Base-by-base conservation (phyloP, 495 filamentous ascomycete species). In the Daldinia bambusicola region DNA sequence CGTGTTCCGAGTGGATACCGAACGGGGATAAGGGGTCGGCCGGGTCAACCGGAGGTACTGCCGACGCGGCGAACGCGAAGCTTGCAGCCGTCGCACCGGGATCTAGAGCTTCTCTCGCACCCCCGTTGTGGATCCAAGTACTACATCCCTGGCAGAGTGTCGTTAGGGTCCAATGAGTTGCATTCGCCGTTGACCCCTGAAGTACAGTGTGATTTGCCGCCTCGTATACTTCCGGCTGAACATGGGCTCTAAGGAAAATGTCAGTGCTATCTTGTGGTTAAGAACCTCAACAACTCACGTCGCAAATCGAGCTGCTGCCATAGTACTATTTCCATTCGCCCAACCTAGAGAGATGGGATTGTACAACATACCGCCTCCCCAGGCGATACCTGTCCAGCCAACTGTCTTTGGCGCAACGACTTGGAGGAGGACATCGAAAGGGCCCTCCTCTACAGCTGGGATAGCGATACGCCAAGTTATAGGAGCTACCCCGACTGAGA, bases 331-430 rank as follows among this genome's bases (percentile, higher is more conserved):
- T 0, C 81, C 81, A 66, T 86, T 82, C 14, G 79, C 73, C 81
- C 83, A 87, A 0, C 62, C 80, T 0, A 87, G 72, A 0, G 81
- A 80, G 41, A 87, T 76, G 10, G 84, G 84, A 66, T 86, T 85
- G 40, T 76, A 77, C 12, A 76, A 68, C 84, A 87, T 87, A 59
- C 77, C 81, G 8, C 84, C 84, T 20, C 81, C 84, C 83, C 82
- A 85, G 1, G 80, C 80, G 14, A 87, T 41, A 6, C 78, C 83
- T 0, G 78, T 80, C 84, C 84, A 87, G 20, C 80, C 83, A 2
- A 78, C 77, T 12, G 69, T 41, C 6, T 78, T 74, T 0, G 80
- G 80, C 12, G 83, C 83, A 18, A 82, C 76, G 16, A 87, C 73
- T 66, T 83, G 81, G 56, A 87, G 65, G 4, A 85, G 77, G n/a